These are phyloP conservation scores for Amanita thiersii DNA, from an alignment of 768 basidiomycete species.

Conservation along the genomic window DNA sequence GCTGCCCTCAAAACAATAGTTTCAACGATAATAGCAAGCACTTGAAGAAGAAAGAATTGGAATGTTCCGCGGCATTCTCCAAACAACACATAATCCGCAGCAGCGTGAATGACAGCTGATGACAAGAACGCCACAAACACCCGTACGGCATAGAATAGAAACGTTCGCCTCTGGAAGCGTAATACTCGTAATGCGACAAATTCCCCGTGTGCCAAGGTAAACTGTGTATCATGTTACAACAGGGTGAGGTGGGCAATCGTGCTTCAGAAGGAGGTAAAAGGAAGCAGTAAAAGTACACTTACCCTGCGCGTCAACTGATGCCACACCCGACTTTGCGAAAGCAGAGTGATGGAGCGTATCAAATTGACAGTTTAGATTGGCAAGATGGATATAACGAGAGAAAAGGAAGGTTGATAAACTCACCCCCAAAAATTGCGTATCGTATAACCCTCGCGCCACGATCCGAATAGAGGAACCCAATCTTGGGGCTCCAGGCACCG, in stretches of 20 bases:
- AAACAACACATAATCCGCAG: slow-evolving; percentile 21
- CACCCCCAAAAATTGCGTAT: slow-evolving; percentile 33
- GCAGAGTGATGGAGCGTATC: not conserved
- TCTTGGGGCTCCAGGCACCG: slow-evolving; percentile 22
- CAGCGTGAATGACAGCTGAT: slow-evolving; percentile 25
- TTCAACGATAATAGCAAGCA: slow-evolving; percentile 26
- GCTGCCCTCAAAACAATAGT: slow-evolving; percentile 17
- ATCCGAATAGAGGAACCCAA: slow-evolving; percentile 32
- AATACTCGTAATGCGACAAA: slow-evolving; percentile 17
- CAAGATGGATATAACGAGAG: not conserved
- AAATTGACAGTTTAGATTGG: not conserved
- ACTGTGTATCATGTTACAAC: slow-evolving; percentile 17
- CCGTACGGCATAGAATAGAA: slow-evolving; percentile 20
- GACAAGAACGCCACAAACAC: slow-evolving; percentile 26
- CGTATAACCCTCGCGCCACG: slow-evolving; percentile 24
- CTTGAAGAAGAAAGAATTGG: slow-evolving; percentile 17
- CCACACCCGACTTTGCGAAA: slow-evolving; percentile 21
- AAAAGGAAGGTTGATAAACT: slow-evolving; percentile 10
- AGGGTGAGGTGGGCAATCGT: not conserved
- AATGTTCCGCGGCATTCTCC: slow-evolving; percentile 11
- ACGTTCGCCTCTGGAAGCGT: slow-evolving; percentile 16
- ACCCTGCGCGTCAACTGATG: slow-evolving; percentile 30
- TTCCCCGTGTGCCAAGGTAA: slow-evolving; percentile 15
- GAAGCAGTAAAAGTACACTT: slow-evolving; percentile 8
- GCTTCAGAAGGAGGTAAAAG: not conserved